A percentile compares a stretch with the other conserved stretches of the same genome.
Conservation (phyloP, 306 rosid species). For the Phaseolus lunatus region DNA sequence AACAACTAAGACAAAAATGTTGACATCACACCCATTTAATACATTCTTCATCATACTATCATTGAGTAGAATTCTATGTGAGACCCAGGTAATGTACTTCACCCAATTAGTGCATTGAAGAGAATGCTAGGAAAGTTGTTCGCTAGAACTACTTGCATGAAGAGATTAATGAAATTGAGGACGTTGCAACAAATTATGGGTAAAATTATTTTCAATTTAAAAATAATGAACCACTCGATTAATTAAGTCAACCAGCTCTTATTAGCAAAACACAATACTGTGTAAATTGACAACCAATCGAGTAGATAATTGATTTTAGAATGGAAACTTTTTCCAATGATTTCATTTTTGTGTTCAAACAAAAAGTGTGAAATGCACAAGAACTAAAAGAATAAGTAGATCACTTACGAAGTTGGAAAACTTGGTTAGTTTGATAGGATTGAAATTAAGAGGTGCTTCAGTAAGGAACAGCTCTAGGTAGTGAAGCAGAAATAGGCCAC, state of each 20-base stretch:
- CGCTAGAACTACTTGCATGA: background rate
- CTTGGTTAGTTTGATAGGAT: conserved; percentile 73
- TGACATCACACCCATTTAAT: background rate
- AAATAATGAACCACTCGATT: conserved; percentile 21
- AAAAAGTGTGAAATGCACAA: conserved; percentile 18
- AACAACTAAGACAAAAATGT: background rate
- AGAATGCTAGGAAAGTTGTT: background rate
- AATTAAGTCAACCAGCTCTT: conserved; percentile 11
- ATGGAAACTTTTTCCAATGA: conserved; percentile 23
- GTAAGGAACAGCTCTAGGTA: conserved; percentile 87
- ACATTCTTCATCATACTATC: background rate
- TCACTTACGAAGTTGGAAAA: conserved; percentile 82
- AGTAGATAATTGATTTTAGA: conserved; percentile 5
- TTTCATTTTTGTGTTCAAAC: background rate
- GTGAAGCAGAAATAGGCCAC: conserved; percentile 95
- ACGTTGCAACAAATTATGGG: background rate
- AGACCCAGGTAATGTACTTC: background rate
- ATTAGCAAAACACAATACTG: conserved; percentile 22
- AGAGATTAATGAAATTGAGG: conserved; percentile 17
- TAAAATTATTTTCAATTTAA: conserved; percentile 19
- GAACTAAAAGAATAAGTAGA: conserved; percentile 38
- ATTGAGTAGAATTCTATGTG: background rate
- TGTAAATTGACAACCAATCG: conserved; percentile 4
- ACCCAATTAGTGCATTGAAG: background rate
- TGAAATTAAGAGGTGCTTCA: conserved; percentile 83